Conservation (phyloP, 1,139 yeast genomes). For the Nakaseomyces sp. region DNA sequence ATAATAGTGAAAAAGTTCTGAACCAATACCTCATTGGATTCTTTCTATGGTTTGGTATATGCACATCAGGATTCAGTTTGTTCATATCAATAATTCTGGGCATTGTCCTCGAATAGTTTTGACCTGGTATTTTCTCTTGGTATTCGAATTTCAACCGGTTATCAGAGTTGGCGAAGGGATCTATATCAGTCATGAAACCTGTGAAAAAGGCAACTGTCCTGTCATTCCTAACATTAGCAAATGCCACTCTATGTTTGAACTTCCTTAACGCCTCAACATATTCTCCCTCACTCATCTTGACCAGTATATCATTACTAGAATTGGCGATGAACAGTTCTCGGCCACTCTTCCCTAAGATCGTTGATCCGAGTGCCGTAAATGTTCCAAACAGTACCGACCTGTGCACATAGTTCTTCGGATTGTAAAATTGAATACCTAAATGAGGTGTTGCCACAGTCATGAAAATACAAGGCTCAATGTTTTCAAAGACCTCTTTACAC, state of each 20-base stretch:
- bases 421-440: slow-evolving; percentile 52
- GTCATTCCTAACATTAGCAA: slow-evolving; percentile 76
- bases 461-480: slow-evolving; percentile 54
- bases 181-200: slow-evolving; percentile 38
- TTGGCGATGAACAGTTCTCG: slow-evolving; percentile 56
- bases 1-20: slow-evolving; percentile 11
- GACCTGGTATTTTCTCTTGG: slow-evolving; percentile 26
- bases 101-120: slow-evolving; percentile 12
- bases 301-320: slow-evolving; percentile 36
- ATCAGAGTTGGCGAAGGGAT: slow-evolving; percentile 39
- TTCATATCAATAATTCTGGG: slow-evolving; percentile 53
- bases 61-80: slow-evolving; percentile 25
- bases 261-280: slow-evolving; percentile 47
- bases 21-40: slow-evolving; percentile 8
- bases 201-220: slow-evolving; percentile 52
- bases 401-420: slow-evolving; percentile 13
- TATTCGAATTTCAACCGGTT: slow-evolving; percentile 28
- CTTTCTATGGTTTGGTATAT: slow-evolving; percentile 8
- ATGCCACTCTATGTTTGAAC: slow-evolving; percentile 49
- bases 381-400: slow-evolving; percentile 37
- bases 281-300: slow-evolving; percentile 42
- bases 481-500: slow-evolving; percentile 45
- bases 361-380: slow-evolving; percentile 53
- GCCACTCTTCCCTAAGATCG: slow-evolving; percentile 65
- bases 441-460: slow-evolving; percentile 91